Evolutionary conservation across 164 flowering plant genomes (phyloP).

Genomic region (Litsea cubeba): DNA sequence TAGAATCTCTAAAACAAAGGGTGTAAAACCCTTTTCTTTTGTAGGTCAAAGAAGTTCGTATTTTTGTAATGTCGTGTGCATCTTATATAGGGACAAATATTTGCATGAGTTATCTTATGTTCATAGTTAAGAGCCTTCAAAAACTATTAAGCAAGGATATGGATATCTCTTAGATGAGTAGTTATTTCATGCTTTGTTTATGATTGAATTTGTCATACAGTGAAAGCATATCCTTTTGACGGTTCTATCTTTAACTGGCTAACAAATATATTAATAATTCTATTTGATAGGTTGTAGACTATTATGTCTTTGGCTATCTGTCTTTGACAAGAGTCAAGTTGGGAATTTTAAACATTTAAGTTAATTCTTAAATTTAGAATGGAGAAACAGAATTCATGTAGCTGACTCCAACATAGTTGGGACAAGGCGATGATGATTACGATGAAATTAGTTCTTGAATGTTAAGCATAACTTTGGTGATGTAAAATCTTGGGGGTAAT

Average conservation of each 20-base stretch:
- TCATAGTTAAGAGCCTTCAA: background rate
- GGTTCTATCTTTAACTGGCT: background rate
- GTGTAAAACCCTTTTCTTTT: no score
- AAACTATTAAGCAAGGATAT: background rate
- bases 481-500: no score
- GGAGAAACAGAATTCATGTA: no score
- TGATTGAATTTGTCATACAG: background rate
- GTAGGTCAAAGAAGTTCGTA: background rate
- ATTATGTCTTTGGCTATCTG: no score
- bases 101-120: background rate
- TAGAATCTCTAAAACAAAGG: background rate
- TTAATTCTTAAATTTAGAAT: no score
- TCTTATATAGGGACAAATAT: background rate
- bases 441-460: no score
- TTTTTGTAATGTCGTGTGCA: background rate
- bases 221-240: background rate
- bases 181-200: background rate
- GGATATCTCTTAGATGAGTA: background rate
- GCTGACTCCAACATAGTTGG: no score
- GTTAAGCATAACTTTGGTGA: no score
- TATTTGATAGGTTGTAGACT: no score
- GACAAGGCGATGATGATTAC: no score
- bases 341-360: no score
- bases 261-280: background rate
- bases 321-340: no score